Base-by-base conservation (phyloP, 129 eudicot species). In the Flaveria brownii region DNA sequence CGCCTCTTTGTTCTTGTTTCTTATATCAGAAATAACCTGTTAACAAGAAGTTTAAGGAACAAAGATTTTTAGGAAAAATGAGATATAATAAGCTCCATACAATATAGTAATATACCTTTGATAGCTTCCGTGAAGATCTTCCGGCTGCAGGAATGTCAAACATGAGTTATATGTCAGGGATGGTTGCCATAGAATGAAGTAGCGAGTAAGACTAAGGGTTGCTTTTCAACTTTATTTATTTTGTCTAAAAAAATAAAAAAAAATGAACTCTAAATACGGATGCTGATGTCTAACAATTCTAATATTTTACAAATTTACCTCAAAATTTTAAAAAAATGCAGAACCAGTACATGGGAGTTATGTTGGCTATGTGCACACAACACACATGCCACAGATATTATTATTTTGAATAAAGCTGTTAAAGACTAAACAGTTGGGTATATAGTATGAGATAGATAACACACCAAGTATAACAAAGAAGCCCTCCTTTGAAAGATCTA, bases 391-490 rank as follows among this genome's bases (percentile, higher is more conserved):
- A 30, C 4, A 30, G 36, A 30, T 30, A 30, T 36, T 36, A 36
- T 36, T 36, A 0, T 36, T 36, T 36, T 36, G 41, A 36, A 36
- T 36, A 5, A 36, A 36, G 41, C 41, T 36, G 41, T 36, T 36
- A 36, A 36, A 36, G 41, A 36, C 41, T 36, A 36, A 30, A 9
- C 14, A 56, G 46, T 46, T 23, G 69, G 43, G 42, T 20, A 65
- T 30, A 68, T 23, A 36, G 65, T 51, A 57, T 26, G 76, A 78
- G 54, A 33, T 49, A 26, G 49, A 70, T 26, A 77, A 71, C 74
- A 16, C 77, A 94, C 98, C 97, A 67, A 94, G 91, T 79, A 91
- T 88, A 59, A 91, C 90, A 70, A 17, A 84, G 81, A 84, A 94
- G 69, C 97, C 99, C 82, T 94, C 81, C 80, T 67, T 84, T 43